Percentiles rank a stretch among this genome's conserved stretches.
phyloP scores from a whole-genome alignment of 2,329 filamentous ascomycete genomes.

The Periglandula ipomoeae region DNA sequence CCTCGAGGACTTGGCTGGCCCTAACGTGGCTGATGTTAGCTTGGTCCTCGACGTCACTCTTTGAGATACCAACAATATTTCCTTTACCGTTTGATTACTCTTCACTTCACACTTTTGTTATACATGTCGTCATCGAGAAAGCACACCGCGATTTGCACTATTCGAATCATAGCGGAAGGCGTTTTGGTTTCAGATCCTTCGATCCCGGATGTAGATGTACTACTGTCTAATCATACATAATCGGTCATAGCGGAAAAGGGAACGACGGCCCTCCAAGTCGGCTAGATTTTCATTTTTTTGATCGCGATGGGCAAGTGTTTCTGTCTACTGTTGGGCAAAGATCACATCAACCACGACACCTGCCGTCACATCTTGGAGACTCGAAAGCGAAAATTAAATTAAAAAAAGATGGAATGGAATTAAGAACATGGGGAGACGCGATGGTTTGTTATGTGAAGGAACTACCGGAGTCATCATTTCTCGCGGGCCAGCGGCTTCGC shows the following conservation, averaged over 20 bases:
- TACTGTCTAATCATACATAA: conserved; percentile 44
- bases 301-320: conserved; percentile 8
- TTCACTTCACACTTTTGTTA: conserved; percentile 22
- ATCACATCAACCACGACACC: conserved; percentile 17
- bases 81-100: conserved; percentile 16
- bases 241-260: conserved; percentile 12
- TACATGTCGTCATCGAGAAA: conserved; percentile 20
- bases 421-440: conserved; percentile 7
- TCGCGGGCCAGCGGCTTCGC: conserved; percentile 9
- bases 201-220: conserved; percentile 42
- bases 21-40: conserved; percentile 90
- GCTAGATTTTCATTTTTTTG: conserved; percentile 7
- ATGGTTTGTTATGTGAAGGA: conserved; percentile 9
- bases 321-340: conserved; percentile 6
- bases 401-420: conserved; percentile 19
- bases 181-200: conserved; percentile 44
- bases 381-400: conserved; percentile 16
- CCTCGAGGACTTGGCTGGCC: conserved; percentile 86
- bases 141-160: conserved; percentile 25
- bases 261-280: background rate
- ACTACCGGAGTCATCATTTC: conserved; percentile 15
- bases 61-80: conserved; percentile 33
- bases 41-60: conserved; percentile 89
- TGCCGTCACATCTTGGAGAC: conserved; percentile 22
- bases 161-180: conserved; percentile 45